Evolutionary conservation across 257 asterid genomes (phyloP).

Genomic region (Parsonsia alboflavescens): DNA sequence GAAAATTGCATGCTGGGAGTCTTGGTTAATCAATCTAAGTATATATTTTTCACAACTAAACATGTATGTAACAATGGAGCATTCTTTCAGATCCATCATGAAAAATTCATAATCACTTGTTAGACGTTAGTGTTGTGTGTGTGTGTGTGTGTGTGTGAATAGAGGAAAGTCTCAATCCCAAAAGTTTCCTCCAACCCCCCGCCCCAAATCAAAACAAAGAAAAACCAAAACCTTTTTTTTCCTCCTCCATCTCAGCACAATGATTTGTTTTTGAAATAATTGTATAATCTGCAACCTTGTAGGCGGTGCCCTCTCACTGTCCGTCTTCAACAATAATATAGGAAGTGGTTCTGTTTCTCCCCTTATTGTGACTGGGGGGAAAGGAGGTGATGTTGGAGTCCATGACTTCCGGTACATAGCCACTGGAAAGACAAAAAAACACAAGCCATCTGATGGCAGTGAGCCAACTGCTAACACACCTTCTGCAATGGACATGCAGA

Average conservation of each 20-base stretch:
- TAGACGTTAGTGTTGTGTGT: not conserved
- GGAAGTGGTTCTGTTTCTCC: conserved; percentile 97
- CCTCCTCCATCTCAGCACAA: too few relatives aligned
- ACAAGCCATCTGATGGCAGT: conserved; percentile 58
- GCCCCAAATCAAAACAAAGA: not conserved
- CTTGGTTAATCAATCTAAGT: too few relatives aligned
- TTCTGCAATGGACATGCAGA: conserved; percentile 54
- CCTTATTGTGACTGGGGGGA: conserved; percentile 90
- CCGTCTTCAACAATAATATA: conserved; percentile 85
- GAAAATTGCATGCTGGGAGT: too few relatives aligned
- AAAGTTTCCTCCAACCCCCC: fast-evolving
- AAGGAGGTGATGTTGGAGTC: conserved; percentile 92
- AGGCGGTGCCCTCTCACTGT: conserved; percentile 92
- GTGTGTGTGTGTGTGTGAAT: not conserved
- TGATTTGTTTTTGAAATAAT: not conserved
- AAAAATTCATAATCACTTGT: not conserved
- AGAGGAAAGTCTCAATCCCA: not conserved
- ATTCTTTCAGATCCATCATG: not conserved
- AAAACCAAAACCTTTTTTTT: too few relatives aligned
- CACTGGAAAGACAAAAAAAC: conserved; percentile 87
- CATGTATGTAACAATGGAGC: not conserved
- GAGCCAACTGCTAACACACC: conserved; percentile 53
- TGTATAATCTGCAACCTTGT: conserved; percentile 14
- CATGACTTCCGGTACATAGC: conserved; percentile 99
- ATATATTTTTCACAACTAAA: too few relatives aligned